Conservation (phyloP, 179 eudicot species). For the Vitellaria paradoxa region DNA sequence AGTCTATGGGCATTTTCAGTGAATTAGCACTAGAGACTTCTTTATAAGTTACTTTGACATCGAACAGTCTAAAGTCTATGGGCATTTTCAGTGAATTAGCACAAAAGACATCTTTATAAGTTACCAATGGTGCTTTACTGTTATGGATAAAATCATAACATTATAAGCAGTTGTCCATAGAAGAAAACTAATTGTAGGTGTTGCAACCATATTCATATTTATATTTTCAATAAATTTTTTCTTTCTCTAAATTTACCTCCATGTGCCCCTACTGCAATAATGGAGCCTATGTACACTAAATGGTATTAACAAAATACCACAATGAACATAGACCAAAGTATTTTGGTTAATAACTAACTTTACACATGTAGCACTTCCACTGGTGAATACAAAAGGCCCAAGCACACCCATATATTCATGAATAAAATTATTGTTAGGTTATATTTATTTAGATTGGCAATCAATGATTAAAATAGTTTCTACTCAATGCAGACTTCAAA, state of each 20-base stretch:
- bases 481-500: too few relatives aligned
- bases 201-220: background rate
- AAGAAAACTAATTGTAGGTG: background rate
- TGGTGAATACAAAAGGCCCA: background rate
- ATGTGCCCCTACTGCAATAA: background rate
- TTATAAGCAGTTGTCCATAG: background rate
- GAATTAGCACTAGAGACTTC: background rate
- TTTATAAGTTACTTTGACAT: background rate
- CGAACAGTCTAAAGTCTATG: background rate
- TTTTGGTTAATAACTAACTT: background rate
- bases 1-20: background rate
- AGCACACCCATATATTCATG: background rate
- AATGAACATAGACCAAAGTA: background rate
- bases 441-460: too few relatives aligned
- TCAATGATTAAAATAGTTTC: too few relatives aligned
- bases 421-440: background rate
- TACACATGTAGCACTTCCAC: background rate
- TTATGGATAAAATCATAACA: background rate
- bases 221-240: too few relatives aligned
- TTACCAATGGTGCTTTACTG: background rate
- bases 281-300: background rate
- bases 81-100: background rate
- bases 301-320: background rate
- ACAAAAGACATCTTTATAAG: background rate
- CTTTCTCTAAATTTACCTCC: background rate